phyloP scores from a whole-genome alignment of 1,139 yeast species.

The Geotrichum bryndzae region DNA sequence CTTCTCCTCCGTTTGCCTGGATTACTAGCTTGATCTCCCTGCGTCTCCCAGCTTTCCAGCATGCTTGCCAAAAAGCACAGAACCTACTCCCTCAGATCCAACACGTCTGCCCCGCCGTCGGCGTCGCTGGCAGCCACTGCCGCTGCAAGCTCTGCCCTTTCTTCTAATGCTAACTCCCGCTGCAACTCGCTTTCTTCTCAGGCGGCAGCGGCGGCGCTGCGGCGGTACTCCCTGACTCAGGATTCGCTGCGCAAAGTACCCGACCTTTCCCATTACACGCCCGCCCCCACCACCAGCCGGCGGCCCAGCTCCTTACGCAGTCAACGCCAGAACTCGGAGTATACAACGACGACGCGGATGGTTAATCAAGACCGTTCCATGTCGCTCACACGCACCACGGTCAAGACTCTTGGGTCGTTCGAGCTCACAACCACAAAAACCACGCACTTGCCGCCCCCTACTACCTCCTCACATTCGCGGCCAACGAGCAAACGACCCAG shows the following conservation, averaged over 20 bases:
- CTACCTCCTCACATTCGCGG: constrained; percentile 6
- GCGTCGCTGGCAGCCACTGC: constrained; percentile 11
- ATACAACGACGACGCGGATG: constrained; percentile 14
- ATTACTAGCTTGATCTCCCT: background rate
- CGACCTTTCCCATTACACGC: background rate
- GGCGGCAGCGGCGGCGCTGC: constrained; percentile 37
- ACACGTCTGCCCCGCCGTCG: no score
- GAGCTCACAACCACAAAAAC: constrained; percentile 35
- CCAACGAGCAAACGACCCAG: constrained; percentile 2
- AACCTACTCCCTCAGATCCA: background rate
- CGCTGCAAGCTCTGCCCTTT: constrained; percentile 21
- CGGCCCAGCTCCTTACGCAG: background rate
- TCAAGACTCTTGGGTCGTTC: constrained; percentile 36
- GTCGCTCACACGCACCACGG: constrained; percentile 37
- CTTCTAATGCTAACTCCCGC: constrained; percentile 17
- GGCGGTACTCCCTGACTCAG: constrained; percentile 33
- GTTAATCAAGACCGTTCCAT: constrained; percentile 33
- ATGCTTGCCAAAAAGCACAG: background rate
- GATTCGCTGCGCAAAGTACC: background rate
- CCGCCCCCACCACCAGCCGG: background rate
- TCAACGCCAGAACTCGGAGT: constrained; percentile 1
- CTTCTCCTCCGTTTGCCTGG: background rate
- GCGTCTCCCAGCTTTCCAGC: background rate
- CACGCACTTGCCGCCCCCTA: constrained; percentile 19
- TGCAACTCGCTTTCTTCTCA: constrained; percentile 24